Percentiles rank a stretch among this genome's conserved stretches.
Evolutionary conservation across 1,139 yeast genomes (phyloP).

Genomic region (Casaregolazyma lundiana): DNA sequence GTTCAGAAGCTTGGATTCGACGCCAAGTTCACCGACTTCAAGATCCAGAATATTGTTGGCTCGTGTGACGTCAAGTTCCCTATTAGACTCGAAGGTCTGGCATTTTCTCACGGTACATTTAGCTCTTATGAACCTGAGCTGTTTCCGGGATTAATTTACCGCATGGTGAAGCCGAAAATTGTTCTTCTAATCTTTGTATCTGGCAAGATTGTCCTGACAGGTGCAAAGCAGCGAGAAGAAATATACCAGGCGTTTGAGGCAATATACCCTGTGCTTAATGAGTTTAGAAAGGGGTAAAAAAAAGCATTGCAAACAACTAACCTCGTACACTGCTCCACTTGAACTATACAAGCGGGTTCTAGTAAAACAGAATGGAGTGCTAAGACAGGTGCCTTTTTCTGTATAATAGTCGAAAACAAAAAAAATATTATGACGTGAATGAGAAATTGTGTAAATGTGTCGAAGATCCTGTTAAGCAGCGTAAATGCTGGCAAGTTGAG

Average conservation of each 20-base stretch:
- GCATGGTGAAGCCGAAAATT: constrained; percentile 99
- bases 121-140: constrained; percentile 97
- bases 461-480: no score
- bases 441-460: background rate
- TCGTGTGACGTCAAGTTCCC: constrained; percentile 96
- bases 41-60: constrained; percentile 98
- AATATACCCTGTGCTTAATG: constrained; percentile 95
- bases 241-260: constrained; percentile 98
- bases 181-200: constrained; percentile 93
- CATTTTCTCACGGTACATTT: constrained; percentile 98
- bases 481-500: no score
- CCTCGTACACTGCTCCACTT: background rate
- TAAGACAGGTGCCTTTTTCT: background rate
- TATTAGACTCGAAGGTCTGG: constrained; percentile 93
- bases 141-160: constrained; percentile 96
- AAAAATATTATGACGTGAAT: background rate
- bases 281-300: constrained; percentile 75
- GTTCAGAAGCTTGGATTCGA: constrained; percentile 97
- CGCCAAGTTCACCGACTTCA: constrained; percentile 87
- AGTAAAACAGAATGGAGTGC: constrained; percentile 1
- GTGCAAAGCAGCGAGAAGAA: constrained; percentile 99
- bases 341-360: background rate
- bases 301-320: background rate
- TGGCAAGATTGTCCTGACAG: constrained; percentile 96
- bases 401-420: background rate